Base-by-base conservation (phyloP, 805 yeast species). In the Maudiozyma serrabonitensis region DNA sequence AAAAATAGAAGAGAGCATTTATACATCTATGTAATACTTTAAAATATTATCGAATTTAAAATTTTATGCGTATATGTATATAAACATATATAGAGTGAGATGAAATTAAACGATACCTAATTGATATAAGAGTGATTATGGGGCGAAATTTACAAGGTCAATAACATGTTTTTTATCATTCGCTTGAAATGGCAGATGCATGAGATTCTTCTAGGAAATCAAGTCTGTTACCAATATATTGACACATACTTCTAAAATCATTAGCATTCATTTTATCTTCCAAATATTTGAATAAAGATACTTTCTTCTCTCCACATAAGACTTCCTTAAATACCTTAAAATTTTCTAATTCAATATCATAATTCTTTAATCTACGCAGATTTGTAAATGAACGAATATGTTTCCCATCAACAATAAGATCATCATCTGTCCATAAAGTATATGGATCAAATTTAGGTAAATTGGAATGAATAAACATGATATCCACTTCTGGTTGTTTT, bases 391-490 rank as follows among this genome's bases (percentile, higher is more conserved):
- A 56, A 43, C 66, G 53, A 40, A 61, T 49, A 41, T 58, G 64
- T 46, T 58, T 49, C 8, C 60, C 62, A 13, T 50, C 48, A 32
- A 45, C 53, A 44, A 56, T 56, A 42, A 62, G 50, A 40, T 61
- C 67, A 5, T 56, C 54, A 4, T 50, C 49, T 21, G 53, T 46
- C 54, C 58, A 63, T 43, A 62, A 50, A 16, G 50, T 52, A 46
- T 57, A 57, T 32, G 75, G 75, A 50, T 70, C 63, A 44, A 69
- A 59, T 54, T 70, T 70, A 12, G 74, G 74, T 45, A 58, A 57
- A 53, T 70, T 69, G 15, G 72, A 69, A 54, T 70, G 75, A 6
- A 69, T 64, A 43, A 71, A 69, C 53, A 69, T 59, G 2, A 68
- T 61, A 12, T 61, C 54, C 1, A 52, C 50, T 9, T 54, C 53